Conservation (phyloP, 1,284 basidiomycete genomes). For the Austroboletus niveus region DNA sequence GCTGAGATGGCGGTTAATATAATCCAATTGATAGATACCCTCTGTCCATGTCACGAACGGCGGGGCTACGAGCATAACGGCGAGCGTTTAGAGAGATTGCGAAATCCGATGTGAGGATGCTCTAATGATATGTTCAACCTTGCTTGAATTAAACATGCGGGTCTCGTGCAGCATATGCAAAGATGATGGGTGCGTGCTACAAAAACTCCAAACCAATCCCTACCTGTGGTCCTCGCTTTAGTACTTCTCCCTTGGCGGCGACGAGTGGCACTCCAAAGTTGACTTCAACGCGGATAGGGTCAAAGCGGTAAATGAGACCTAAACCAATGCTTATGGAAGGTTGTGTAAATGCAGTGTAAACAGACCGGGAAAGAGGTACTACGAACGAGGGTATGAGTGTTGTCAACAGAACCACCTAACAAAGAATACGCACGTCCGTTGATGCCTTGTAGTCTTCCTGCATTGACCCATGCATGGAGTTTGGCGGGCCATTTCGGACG, state of each 20-base stretch:
- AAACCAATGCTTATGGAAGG: conserved; percentile 82
- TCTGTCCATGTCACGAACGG: too few species aligned
- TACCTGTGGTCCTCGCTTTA: conserved; percentile 82
- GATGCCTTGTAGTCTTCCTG: conserved; percentile 75
- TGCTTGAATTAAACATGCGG: background rate
- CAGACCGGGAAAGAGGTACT: conserved; percentile 13
- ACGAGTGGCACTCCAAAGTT: conserved; percentile 91
- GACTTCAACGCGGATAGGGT: conserved; percentile 83
- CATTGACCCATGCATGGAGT: conserved; percentile 83
- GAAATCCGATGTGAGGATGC: too few species aligned
- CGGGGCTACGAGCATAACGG: too few species aligned
- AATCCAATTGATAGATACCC: too few species aligned
- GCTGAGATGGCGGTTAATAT: too few species aligned
- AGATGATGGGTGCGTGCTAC: conserved; percentile 28
- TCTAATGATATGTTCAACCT: too few species aligned
- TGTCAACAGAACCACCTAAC: background rate
- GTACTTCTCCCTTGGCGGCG: conserved; percentile 73
- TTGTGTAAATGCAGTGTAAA: conserved; percentile 24
- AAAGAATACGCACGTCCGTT: conserved; percentile 42
- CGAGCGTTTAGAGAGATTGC: too few species aligned
- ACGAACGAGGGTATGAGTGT: background rate
- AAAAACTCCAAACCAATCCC: conserved; percentile 91
- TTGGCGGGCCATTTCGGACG: conserved; percentile 90
- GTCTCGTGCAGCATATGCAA: background rate
- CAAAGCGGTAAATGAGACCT: conserved; percentile 89